Conservation (phyloP, 345 rosid genomes). For the Camelina sativa region DNA sequence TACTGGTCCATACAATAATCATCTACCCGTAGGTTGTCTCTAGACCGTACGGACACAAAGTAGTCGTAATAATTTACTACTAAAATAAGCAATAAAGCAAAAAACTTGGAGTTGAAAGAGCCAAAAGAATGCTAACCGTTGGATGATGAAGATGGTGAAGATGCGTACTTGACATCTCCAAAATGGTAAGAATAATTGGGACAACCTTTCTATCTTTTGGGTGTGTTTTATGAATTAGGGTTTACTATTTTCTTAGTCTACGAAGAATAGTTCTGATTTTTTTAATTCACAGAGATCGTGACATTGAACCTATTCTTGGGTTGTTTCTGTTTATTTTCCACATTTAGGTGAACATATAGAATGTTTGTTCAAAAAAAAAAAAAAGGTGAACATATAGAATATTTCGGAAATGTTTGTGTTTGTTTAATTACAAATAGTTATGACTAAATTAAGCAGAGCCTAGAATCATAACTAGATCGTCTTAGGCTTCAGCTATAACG, state of each 20-base stretch:
- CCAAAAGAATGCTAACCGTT: conserved; percentile 44
- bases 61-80: conserved; percentile 33
- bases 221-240: conserved; percentile 22
- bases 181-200: conserved; percentile 28
- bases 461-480: conserved; percentile 13
- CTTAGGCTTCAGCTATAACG: conserved; percentile 20
- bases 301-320: conserved; percentile 22
- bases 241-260: conserved; percentile 3
- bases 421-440: neutral
- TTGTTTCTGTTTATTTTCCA: conserved; percentile 26
- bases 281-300: conserved; percentile 7
- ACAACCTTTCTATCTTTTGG: conserved; percentile 26
- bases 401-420: conserved; percentile 20
- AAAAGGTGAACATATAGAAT: conserved; percentile 31
- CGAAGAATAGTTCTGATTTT: conserved; percentile 9
- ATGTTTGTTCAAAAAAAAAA: too few species aligned
- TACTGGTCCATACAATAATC: conserved; percentile 26
- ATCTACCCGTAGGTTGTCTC: conserved; percentile 27
- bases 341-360: conserved; percentile 27
- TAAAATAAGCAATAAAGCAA: conserved; percentile 12
- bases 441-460: conserved; percentile 21
- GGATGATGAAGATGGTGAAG: conserved; percentile 23
- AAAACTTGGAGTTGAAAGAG: conserved; percentile 9
- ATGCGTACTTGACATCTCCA: conserved; percentile 38
- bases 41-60: conserved; percentile 28